Base-by-base conservation (phyloP, 164 flowering plant genomes). In the Macadamia tetraphylla region DNA sequence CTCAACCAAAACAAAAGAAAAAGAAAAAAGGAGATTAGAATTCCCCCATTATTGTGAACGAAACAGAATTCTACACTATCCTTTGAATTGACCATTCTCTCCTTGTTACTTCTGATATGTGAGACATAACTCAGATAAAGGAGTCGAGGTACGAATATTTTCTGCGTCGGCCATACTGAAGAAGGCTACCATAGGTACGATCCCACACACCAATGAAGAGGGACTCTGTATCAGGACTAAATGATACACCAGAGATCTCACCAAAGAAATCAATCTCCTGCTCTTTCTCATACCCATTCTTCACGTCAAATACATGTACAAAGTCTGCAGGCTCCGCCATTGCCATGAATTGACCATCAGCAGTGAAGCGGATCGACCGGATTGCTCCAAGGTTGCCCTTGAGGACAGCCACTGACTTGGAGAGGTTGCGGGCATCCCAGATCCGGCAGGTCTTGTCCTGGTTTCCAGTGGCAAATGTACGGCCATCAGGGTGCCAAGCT, bases 211-310 rank as follows among this genome's bases (percentile, higher is more conserved):
- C 97, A 60, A 94, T 80, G 66, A 86, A 94, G 13, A 94, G 90
- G 6, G 95, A 76, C 64, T 91, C 98, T 6, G 92, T 87, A 75
- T 94, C 98, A 0, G 97, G 98, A 71, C 98, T 91, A 72, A 88
- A 88, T 1, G 98, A 90, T 29, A 87, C 70, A 1, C 98, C 98
- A 6, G 98, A 90, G 57, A 91, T 85, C 81, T 94, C 98, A 0
- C 98, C 98, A 70, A 94, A 94, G 82, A 94, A 94, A 66, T 94
- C 98, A 17, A 91, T 87, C 70, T 91, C 95, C 65, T 94, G 97
- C 77, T 88, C 86, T 62, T 79, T 85, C 68, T 82, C 84, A 48
- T 85, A 94, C 35, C 91, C 89, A 48, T 75, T 86, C 62, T 84
- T 79, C 5, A 74, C 85, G 71, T 87, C 91, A 72, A 77, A 94